A percentile compares a stretch with the other conserved stretches of the same genome.
Evolutionary conservation across 2,329 filamentous ascomycete species (phyloP).

Genomic region (Exophiala dermatitidis): DNA sequence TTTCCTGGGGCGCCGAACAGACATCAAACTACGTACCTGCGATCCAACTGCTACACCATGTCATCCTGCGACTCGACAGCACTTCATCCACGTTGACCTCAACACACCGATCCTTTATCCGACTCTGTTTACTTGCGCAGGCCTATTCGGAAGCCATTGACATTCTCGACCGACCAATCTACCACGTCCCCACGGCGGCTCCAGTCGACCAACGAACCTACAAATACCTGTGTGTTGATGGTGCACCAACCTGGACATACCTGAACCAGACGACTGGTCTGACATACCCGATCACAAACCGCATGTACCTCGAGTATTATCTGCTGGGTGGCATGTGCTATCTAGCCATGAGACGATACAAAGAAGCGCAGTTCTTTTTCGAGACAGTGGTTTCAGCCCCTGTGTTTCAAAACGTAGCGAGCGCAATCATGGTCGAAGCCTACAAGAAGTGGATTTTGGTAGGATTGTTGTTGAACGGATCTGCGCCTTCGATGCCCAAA

Average conservation of each 20-base stretch:
- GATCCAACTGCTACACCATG: constrained; percentile 36
- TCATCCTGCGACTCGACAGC: constrained; percentile 41
- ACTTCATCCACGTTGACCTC: constrained; percentile 39
- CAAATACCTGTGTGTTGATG: constrained; percentile 28
- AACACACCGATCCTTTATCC: constrained; percentile 37
- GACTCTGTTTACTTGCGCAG: constrained; percentile 38
- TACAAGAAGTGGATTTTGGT: constrained; percentile 88
- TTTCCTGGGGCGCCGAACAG: constrained; percentile 32
- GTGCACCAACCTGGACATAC: constrained; percentile 31
- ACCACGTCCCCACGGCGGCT: constrained; percentile 33
- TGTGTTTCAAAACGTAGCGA: constrained; percentile 54
- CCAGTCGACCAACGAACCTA: constrained; percentile 25
- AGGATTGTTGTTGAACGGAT: constrained; percentile 63
- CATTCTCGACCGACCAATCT: constrained; percentile 38
- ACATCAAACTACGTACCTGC: constrained; percentile 34
- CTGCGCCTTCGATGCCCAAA: constrained; percentile 48
- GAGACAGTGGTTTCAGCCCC: constrained; percentile 63
- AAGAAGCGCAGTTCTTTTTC: constrained; percentile 54
- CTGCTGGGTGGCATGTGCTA: constrained; percentile 58
- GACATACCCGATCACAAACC: constrained; percentile 36
- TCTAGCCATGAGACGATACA: constrained; percentile 56
- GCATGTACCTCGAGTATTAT: constrained; percentile 56
- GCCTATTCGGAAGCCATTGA: constrained; percentile 36
- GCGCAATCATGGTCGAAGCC: constrained; percentile 75
- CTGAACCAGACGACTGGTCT: constrained; percentile 35